phyloP scores from a whole-genome alignment of 208 protist genomes.

The Crithidia sp. region DNA sequence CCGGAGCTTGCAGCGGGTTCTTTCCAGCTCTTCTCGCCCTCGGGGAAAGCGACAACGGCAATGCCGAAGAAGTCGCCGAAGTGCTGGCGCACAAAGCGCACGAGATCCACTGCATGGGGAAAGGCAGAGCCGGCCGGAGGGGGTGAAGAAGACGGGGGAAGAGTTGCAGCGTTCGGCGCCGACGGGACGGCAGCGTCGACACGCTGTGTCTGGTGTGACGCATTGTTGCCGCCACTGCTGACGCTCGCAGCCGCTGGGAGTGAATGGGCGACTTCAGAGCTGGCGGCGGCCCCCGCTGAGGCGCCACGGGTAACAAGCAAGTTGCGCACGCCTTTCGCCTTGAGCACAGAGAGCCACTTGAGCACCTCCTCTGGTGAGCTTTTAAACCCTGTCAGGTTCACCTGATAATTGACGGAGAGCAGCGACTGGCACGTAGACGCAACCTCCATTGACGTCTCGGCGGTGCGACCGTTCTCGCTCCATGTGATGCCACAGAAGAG shows the following conservation, averaged over 20 bases:
- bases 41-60: conserved; percentile 75
- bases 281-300: not conserved
- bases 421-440: conserved; percentile 65
- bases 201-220: not conserved
- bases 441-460: conserved; percentile 86
- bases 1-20: not conserved
- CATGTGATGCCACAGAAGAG: conserved; percentile 95
- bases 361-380: conserved; percentile 58
- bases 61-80: conserved; percentile 95
- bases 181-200: not conserved
- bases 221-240: not conserved
- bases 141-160: not conserved
- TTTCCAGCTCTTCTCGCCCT: conserved; percentile 62
- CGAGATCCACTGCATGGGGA: conserved; percentile 88
- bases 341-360: conserved; percentile 66
- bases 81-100: conserved; percentile 86
- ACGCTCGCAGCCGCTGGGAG: not conserved
- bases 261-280: not conserved
- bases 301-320: conserved; percentile 93
- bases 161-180: not conserved
- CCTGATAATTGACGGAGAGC: conserved; percentile 87
- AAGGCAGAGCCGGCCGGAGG: conserved; percentile 50
- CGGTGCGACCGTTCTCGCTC: conserved; percentile 83
- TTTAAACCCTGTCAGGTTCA: conserved; percentile 94
- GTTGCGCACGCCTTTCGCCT: conserved; percentile 91